phyloP scores from a whole-genome alignment of 148 eudicot species.

The Cornus controversa region DNA sequence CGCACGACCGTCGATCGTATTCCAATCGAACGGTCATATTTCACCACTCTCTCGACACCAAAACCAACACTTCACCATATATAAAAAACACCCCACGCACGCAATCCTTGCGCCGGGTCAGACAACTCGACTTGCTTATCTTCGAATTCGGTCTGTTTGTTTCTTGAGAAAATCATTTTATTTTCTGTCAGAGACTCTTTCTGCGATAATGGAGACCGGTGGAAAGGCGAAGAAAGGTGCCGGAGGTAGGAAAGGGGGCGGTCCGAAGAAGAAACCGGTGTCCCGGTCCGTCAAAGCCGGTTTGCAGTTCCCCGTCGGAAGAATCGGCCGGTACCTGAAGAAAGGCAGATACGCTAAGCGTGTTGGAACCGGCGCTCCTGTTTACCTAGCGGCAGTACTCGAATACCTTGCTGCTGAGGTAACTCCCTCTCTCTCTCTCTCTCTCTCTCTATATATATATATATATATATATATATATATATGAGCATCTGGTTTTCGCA shows the following conservation, averaged over 20 bases:
- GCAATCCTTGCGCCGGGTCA: neutral
- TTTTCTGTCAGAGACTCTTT: neutral
- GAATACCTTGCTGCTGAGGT: slow-evolving; percentile 1
- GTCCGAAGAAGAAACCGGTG: slow-evolving; percentile 2
- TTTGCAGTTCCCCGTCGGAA: slow-evolving; percentile 5
- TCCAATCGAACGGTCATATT: neutral
- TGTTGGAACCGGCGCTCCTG: neutral
- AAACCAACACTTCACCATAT: neutral
- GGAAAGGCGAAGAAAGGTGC: slow-evolving; percentile 1
- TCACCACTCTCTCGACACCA: neutral
- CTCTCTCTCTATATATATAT: neutral
- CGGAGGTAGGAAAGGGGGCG: neutral
- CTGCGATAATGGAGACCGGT: neutral
- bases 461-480: neutral
- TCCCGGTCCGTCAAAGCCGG: slow-evolving; percentile 1
- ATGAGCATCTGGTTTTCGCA: neutral
- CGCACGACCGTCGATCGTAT: neutral
- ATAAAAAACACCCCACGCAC: neutral
- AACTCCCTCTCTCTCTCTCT: neutral
- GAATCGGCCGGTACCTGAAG: slow-evolving; percentile 1
- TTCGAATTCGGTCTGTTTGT: neutral
- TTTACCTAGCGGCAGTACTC: neutral
- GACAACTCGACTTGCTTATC: neutral
- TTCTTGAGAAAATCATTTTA: neutral
- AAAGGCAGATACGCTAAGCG: neutral